A percentile compares a stretch with the other conserved stretches of the same genome.
Conservation (phyloP, 306 rosid genomes). For the Heteromeles arbutifolia region DNA sequence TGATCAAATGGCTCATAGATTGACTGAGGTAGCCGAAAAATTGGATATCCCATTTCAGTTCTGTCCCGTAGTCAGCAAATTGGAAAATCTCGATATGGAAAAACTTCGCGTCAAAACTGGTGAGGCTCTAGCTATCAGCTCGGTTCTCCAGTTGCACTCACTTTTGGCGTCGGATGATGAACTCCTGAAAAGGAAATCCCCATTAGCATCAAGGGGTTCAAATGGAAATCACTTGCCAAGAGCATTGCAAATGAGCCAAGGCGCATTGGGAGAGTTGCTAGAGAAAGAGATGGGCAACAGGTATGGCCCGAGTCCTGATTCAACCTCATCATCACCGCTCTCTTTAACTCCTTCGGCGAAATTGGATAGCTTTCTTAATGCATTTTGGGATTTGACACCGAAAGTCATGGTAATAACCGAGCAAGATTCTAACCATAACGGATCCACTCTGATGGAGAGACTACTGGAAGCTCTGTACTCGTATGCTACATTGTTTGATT, state of each 20-base stretch:
- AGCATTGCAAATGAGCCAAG: conserved; percentile 39
- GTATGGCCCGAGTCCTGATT: conserved; percentile 67
- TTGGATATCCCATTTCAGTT: conserved; percentile 83
- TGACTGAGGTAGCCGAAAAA: conserved; percentile 64
- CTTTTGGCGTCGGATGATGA: conserved; percentile 69
- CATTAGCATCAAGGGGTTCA: conserved; percentile 27
- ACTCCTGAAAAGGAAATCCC: conserved; percentile 35
- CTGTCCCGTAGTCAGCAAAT: conserved; percentile 52
- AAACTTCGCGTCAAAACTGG: conserved; percentile 83
- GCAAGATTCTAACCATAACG: conserved; percentile 79
- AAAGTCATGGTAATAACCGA: conserved; percentile 77
- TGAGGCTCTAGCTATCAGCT: conserved; percentile 75
- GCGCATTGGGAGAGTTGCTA: conserved; percentile 52
- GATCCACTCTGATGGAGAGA: conserved; percentile 78
- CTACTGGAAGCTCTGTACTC: conserved; percentile 67
- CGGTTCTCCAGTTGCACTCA: conserved; percentile 64
- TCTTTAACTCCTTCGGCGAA: conserved; percentile 34
- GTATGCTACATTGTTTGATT: conserved; percentile 79
- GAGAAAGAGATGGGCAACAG: conserved; percentile 58
- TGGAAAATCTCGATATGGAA: conserved; percentile 67
- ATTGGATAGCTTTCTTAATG: conserved; percentile 58
- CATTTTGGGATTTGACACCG: conserved; percentile 70
- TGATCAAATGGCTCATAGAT: conserved; percentile 66
- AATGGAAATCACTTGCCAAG: conserved; percentile 47
- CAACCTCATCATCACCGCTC: conserved; percentile 52